Conservation (phyloP, 1,284 basidiomycete species). For the Leccinum angustisporum region DNA sequence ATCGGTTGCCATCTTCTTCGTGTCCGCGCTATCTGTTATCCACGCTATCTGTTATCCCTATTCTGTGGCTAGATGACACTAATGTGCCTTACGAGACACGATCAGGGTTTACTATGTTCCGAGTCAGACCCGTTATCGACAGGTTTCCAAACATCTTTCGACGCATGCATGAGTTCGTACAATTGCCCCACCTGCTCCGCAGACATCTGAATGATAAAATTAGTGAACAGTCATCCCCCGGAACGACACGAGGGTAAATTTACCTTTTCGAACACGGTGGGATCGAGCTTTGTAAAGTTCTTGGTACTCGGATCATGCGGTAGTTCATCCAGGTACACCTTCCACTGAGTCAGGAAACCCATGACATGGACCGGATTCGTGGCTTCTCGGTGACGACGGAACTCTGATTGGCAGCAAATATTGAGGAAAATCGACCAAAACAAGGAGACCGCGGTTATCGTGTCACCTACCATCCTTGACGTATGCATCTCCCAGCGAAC, state of each 20-base stretch:
- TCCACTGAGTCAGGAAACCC: conserved; percentile 93
- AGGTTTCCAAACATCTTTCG: conserved; percentile 83
- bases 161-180: conserved; percentile 89
- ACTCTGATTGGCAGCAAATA: conserved; percentile 53
- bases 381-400: conserved; percentile 74
- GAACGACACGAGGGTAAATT: neutral
- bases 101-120: conserved; percentile 18
- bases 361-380: conserved; percentile 88
- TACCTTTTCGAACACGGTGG: conserved; percentile 80
- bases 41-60: conserved; percentile 8
- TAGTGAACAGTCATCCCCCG: neutral
- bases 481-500: conserved; percentile 84
- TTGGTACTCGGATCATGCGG: conserved; percentile 42
- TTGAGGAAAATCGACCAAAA: conserved; percentile 3
- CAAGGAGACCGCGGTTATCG: neutral
- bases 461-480: conserved; percentile 70
- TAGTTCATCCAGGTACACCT: conserved; percentile 80
- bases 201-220: conserved; percentile 64
- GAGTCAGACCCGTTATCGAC: conserved; percentile 18
- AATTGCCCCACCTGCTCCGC: conserved; percentile 88
- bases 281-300: conserved; percentile 70
- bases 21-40: too few species aligned
- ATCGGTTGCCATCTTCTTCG: neutral
- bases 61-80: conserved; percentile 3
- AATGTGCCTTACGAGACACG: conserved; percentile 1